Percentiles rank a stretch among this genome's conserved stretches.
Evolutionary conservation across 1,284 basidiomycete species (phyloP).

Genomic region (Leucoagaricus sp.): DNA sequence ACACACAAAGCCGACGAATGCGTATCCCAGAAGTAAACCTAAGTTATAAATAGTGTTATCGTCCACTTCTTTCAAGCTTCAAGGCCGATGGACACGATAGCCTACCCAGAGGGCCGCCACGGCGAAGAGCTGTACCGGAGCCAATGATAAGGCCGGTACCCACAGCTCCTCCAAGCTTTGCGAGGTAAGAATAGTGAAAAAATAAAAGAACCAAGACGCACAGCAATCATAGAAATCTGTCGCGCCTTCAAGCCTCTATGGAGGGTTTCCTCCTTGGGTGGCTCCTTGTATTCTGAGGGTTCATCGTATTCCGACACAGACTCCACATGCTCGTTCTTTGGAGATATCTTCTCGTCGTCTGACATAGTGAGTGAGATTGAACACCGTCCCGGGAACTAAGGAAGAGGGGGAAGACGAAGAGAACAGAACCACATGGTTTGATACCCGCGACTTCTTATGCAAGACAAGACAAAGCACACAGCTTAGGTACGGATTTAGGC

Average conservation of each 20-base stretch:
- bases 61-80: neutral
- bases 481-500: neutral
- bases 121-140: conserved; percentile 53
- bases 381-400: neutral
- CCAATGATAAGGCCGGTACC: conserved; percentile 82
- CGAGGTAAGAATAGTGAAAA: conserved; percentile 1
- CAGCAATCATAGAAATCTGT: conserved; percentile 74
- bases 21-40: conserved; percentile 51
- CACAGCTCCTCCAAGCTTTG: conserved; percentile 62
- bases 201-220: conserved; percentile 28
- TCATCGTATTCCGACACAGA: conserved; percentile 9
- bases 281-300: conserved; percentile 39
- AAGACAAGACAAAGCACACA: neutral
- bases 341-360: conserved; percentile 31
- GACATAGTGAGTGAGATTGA: conserved; percentile 23
- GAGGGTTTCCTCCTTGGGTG: conserved; percentile 44
- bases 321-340: conserved; percentile 19
- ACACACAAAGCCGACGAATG: conserved; percentile 57
- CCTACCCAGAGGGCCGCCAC: conserved; percentile 53
- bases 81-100: neutral
- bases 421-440: conserved; percentile 1
- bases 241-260: conserved; percentile 66
- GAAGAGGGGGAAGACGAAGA: neutral
- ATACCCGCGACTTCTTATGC: neutral
- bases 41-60: conserved; percentile 5